Evolutionary conservation across 2,329 filamentous ascomycete genomes (phyloP), one percentile per base, ranked within the genome.

Genomic region (Diaporthe vexans): DNA sequence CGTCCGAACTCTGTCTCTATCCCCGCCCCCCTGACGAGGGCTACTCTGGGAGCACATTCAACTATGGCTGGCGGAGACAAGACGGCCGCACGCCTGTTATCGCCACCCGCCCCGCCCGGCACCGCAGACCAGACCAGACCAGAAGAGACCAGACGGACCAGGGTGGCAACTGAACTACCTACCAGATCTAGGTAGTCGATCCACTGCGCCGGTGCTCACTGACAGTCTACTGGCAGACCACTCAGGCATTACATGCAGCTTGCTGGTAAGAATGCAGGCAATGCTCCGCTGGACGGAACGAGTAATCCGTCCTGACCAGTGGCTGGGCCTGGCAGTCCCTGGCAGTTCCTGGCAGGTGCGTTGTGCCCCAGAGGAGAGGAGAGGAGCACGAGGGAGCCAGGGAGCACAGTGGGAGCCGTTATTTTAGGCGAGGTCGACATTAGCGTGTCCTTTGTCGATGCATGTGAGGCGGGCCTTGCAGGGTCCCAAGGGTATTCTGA

Each of bases 231-330:
- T 40, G 63, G 63, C 29, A 54, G 48, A 26, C 46, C 46, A 33
- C 63, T 33, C 19, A 21, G 48, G 9, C 40, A 51, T 21, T 24
- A 51, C 43, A 51, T 33, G 26, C 46, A 37, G 46, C 61, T 9
- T 67, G 61, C 29, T 67, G 61, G 61, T 51, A 48, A 67, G 63
- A 40, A 59, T 52, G 63, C 33, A 58, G 52, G 52, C 35, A 51
- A 57, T 35, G 56, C 54, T 68, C 71, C 40, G 71, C 40, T 69
- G 56, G 57, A 57, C 71, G 71, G 71, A 68, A 70, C 54, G 56
- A 73, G 70, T n/a, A 69, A 63, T 69, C 56, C 54, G 63, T 35
- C 29, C 13, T 52, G 40, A 26, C 51, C 40, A 73, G 61, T 43
- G 71, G 61, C 43, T 51, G 71, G 69, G 52, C 35, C 35, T 37